phyloP scores from a whole-genome alignment of 2,329 filamentous ascomycete genomes.

The Colletotrichum sp. region DNA sequence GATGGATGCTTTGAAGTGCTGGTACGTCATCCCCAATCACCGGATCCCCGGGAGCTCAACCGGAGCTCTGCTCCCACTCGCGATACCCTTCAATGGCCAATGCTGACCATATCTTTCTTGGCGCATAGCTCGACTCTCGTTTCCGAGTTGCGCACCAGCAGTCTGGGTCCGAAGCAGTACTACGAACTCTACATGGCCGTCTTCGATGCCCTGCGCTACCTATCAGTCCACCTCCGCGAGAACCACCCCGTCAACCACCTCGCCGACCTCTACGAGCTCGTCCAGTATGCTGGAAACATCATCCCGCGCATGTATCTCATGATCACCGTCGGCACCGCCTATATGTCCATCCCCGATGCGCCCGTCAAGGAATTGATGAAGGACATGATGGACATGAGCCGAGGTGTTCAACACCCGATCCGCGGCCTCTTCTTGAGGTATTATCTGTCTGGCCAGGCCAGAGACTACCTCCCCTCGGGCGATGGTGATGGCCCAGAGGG shows the following conservation, averaged over 20 bases:
- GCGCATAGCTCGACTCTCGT: slow-evolving; percentile 86
- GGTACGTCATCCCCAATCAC: slow-evolving; percentile 63
- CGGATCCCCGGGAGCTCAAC: slow-evolving; percentile 17
- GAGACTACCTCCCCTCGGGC: slow-evolving; percentile 84
- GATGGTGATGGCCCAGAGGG: slow-evolving; percentile 91
- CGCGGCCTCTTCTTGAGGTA: slow-evolving; percentile 95
- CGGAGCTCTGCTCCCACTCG: slow-evolving; percentile 12
- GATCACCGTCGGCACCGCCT: slow-evolving; percentile 98
- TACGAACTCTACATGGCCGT: slow-evolving; percentile 99
- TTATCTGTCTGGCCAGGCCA: slow-evolving; percentile 92
- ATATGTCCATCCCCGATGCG: slow-evolving; percentile 98
- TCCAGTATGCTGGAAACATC: slow-evolving; percentile 98
- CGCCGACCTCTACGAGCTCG: slow-evolving; percentile 95
- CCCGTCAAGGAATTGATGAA: slow-evolving; percentile 99
- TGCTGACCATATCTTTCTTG: neutral
- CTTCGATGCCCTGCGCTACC: slow-evolving; percentile 95
- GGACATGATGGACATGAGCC: slow-evolving; percentile 99
- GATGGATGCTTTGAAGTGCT: slow-evolving; percentile 99
- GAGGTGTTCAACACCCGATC: slow-evolving; percentile 95
- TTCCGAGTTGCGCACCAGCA: slow-evolving; percentile 97
- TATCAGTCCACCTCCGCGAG: slow-evolving; percentile 95
- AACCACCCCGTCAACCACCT: slow-evolving; percentile 98
- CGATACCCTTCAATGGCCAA: slow-evolving; percentile 21
- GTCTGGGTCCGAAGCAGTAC: slow-evolving; percentile 98
- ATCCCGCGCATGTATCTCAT: slow-evolving; percentile 96